A percentile compares a stretch with the other conserved stretches of the same genome.
Conservation (phyloP, 257 asterid species). For the Anisodus acutangulus region DNA sequence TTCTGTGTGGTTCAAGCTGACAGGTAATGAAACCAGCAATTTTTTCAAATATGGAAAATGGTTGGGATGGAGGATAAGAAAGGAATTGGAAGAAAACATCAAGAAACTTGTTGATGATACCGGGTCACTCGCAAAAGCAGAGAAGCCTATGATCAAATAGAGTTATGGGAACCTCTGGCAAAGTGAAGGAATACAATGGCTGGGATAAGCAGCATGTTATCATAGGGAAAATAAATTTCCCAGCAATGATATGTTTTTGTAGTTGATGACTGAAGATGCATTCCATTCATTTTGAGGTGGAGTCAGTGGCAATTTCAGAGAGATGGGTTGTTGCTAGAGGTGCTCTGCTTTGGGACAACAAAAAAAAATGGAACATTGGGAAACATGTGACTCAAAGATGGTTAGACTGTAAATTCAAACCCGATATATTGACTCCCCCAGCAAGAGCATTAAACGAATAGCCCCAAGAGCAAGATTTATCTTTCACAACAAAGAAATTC, state of each 20-base stretch:
- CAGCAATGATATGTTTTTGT: background rate
- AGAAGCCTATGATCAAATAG: background rate
- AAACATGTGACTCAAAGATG: background rate
- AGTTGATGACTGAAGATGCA: background rate
- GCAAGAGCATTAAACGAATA: background rate
- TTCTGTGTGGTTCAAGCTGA: background rate
- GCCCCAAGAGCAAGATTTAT: background rate
- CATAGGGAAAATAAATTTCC: background rate
- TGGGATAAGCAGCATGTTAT: background rate
- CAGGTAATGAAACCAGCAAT: background rate
- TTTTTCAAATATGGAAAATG: background rate
- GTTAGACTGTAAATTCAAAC: background rate
- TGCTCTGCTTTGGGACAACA: background rate
- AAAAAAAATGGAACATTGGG: background rate
- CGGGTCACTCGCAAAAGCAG: background rate
- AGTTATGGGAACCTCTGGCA: background rate
- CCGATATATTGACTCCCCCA: background rate
- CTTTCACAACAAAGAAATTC: background rate
- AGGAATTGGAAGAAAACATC: background rate
- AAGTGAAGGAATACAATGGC: background rate
- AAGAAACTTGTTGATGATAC: background rate
- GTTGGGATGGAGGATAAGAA: background rate
- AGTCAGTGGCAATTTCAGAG: background rate
- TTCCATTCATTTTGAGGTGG: constrained; percentile 8
- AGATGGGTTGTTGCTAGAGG: constrained; percentile 1